These are phyloP conservation scores for Datura wrightii DNA, from an alignment of 257 asterid species.

Conservation along the genomic window DNA sequence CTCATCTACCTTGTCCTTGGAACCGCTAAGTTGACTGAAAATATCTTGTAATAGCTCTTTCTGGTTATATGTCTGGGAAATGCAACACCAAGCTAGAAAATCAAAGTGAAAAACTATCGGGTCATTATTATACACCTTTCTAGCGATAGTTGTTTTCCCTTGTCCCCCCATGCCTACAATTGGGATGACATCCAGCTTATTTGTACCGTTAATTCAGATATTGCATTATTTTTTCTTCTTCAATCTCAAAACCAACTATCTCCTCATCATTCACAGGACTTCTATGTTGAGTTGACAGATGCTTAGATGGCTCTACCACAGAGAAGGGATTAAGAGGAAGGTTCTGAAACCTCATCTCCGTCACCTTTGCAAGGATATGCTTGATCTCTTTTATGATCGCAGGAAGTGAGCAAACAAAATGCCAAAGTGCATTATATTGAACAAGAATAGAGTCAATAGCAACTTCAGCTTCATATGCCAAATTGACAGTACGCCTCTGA, in stretches of 20 bases:
- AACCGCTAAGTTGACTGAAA: neutral
- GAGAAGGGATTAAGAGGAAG: neutral
- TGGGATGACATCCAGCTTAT: neutral
- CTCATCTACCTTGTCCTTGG: neutral
- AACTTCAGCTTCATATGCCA: neutral
- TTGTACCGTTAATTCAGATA: neutral
- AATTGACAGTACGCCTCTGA: neutral
- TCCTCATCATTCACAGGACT: neutral
- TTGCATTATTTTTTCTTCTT: neutral
- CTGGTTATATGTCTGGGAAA: slow-evolving; percentile 13
- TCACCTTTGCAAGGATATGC: neutral
- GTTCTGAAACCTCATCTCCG: neutral
- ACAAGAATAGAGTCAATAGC: neutral
- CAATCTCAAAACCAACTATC: neutral
- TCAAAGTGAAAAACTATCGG: neutral
- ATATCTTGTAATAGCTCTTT: neutral
- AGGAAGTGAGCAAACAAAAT: neutral
- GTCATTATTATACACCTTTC: neutral
- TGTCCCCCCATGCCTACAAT: slow-evolving; percentile 25
- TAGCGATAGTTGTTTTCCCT: slow-evolving; percentile 26
- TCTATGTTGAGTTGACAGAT: neutral
- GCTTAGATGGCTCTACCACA: neutral
- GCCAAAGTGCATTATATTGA: neutral
- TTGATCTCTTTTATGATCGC: neutral
- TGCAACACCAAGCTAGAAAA: neutral